Evolutionary conservation across 495 filamentous ascomycete species (phyloP), one percentile per base, ranked within the genome.

Genomic region (Xanthoparmelia taractica): DNA sequence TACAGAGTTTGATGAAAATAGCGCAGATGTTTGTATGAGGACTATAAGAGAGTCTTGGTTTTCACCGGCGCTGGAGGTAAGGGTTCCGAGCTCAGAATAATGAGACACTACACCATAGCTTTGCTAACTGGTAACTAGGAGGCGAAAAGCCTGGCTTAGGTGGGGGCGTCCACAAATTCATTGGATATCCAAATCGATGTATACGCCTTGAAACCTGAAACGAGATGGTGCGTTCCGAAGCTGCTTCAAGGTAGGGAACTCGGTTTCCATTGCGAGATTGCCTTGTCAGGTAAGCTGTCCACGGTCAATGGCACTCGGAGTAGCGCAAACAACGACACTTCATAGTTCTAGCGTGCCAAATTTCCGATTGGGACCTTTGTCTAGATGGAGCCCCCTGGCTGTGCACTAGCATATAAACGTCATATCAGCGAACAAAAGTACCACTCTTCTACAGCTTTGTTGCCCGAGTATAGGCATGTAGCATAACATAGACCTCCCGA

Each of bases 21-120:
- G 81, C 82, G 4, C 87, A 89, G 75, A 84, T 87, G 80, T 83
- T 88, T 67, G 77, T 83, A 58, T 87, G 75, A 78, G 20, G 23
- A 20, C 3, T n/a, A 33, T 1, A 10, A 23, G 13, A 15, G 25
- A 2, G 10, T 17, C 6, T 61, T 25, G 23, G 20, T 31, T 41
- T 10, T 38, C 36, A n/a, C 17, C 2, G 27, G 20, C 15, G 36
- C 20, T 8, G n/a, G 29, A 31, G 60, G 33, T 56, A 33, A 25
- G 13, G n/a, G 52, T 43, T 29, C 27, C 50, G 27, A 20, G 29
- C 25, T 36, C 3, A 23, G 29, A 25, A n/a, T 37, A 34, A 34
- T n/a, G 13, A 34, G 4, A 56, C 34, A 45, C n/a, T 57, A 11
- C 36, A 12, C 5, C 20, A 34, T 36, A 37, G 27, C 17, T 8